Conservation (phyloP, 1,284 basidiomycete genomes). For the Irpex sp. region DNA sequence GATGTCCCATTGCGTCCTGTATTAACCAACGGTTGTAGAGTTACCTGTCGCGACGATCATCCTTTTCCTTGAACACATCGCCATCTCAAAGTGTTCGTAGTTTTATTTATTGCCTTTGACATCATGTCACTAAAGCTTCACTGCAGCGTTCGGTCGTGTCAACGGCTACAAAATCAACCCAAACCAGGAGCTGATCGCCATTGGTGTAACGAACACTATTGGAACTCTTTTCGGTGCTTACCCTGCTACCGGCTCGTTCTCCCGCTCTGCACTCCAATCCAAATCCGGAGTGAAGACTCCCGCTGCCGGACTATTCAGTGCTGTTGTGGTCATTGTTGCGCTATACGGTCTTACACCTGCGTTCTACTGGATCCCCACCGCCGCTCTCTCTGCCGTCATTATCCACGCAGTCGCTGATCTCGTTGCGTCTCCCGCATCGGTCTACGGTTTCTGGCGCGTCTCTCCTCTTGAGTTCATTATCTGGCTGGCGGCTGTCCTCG, state of each 20-base stretch:
- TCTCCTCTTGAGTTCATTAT: constrained; percentile 92
- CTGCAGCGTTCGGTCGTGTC: constrained; percentile 83
- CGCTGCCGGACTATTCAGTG: constrained; percentile 82
- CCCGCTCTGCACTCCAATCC: constrained; percentile 90
- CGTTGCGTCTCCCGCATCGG: constrained; percentile 81
- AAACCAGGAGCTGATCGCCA: constrained; percentile 95
- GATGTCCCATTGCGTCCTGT: not conserved
- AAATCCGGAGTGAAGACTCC: constrained; percentile 97
- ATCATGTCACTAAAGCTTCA: constrained; percentile 1
- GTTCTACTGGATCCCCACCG: constrained; percentile 83
- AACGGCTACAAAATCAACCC: constrained; percentile 98
- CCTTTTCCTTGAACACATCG: constrained; percentile 92
- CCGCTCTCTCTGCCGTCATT: constrained; percentile 87
- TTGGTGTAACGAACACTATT: constrained; percentile 90
- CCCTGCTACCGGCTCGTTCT: constrained; percentile 96
- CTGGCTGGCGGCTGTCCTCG: constrained; percentile 83
- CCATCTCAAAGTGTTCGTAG: constrained; percentile 81
- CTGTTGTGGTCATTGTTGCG: constrained; percentile 87
- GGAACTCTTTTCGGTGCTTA: constrained; percentile 88
- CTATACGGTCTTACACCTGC: constrained; percentile 89
- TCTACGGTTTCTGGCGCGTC: constrained; percentile 90
- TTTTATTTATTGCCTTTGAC: not conserved
- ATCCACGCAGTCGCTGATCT: constrained; percentile 93
- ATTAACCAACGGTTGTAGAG: constrained; percentile 30
- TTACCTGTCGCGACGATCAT: constrained; percentile 93